A percentile compares a stretch with the other conserved stretches of the same genome.
Evolutionary conservation across 2,329 filamentous ascomycete species (phyloP).

Genomic region (Geosmithia flava): DNA sequence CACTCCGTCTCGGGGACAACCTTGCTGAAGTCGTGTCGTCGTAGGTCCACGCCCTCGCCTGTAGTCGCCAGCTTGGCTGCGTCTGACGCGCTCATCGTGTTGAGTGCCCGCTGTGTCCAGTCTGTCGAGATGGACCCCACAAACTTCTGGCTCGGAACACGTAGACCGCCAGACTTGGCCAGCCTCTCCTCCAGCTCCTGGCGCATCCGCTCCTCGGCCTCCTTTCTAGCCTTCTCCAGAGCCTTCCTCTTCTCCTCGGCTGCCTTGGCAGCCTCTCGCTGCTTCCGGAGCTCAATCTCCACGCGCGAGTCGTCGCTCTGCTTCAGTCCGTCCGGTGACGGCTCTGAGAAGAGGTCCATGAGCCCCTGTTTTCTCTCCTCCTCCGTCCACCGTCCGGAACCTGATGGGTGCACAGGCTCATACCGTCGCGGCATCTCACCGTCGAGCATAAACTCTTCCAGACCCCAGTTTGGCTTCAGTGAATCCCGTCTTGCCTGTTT

Average conservation of each 20-base stretch:
- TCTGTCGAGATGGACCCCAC: constrained; percentile 13
- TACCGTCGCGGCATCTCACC: background rate
- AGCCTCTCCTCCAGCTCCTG: constrained; percentile 14
- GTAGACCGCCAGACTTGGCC: constrained; percentile 16
- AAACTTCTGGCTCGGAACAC: constrained; percentile 13
- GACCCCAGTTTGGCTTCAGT: background rate
- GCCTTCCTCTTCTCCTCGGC: constrained; percentile 8
- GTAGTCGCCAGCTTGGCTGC: constrained; percentile 28
- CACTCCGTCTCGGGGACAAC: constrained; percentile 45
- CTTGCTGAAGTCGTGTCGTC: constrained; percentile 47
- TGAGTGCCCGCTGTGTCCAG: constrained; percentile 13
- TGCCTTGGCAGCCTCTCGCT: constrained; percentile 9
- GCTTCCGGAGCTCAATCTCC: constrained; percentile 6
- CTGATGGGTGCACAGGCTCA: background rate
- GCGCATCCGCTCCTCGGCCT: constrained; percentile 10
- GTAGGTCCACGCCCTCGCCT: constrained; percentile 35
- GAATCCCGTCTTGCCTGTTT: background rate
- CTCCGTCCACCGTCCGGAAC: background rate
- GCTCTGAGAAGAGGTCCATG: background rate
- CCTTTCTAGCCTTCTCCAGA: constrained; percentile 6
- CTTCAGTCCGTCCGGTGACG: background rate
- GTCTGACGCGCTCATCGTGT: constrained; percentile 20
- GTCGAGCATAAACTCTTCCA: background rate
- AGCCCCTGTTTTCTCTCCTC: background rate
- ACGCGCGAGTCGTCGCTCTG: constrained; percentile 1